Base-by-base conservation (phyloP, 805 yeast genomes). In the Suhomyces kilbournensis region DNA sequence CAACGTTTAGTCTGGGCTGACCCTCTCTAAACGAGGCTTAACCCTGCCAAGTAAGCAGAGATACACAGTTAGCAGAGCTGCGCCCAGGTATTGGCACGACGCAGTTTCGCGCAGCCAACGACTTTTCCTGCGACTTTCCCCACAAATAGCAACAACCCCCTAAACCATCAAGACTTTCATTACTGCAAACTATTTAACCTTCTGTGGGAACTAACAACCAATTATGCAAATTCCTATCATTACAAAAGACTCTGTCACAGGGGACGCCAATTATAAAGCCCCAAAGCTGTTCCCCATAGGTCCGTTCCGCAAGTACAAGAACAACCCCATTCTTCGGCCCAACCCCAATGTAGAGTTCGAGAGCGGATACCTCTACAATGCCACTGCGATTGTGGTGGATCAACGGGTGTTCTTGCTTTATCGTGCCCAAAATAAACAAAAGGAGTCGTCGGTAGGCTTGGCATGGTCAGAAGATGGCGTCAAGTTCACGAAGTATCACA, bases 381-480 rank as follows among this genome's bases (percentile, higher is more conserved):
- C 78, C 15, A 61, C 75, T 1, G 78, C 78, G 1, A 72, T 74
- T 12, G 78, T 74, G 19, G 57, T 73, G 6, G 75, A 67, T 35
- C 67, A 68, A 39, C 64, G 59, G 48, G 77, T 74, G 7, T 71
- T 61, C 50, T 55, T 74, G 44, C 58, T 74, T 15, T 74, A 74
- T 52, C 55, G 78, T 19, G 78, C 77, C 14, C 78, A 74, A 50
- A 68, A 70, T 54, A 60, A 53, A 38, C 63, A 64, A 2, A 66
- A 67, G 53, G 61, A 59, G 25, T 71, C 75, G 35, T 56, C 70
- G 1, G 65, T 74, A 2, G 78, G 78, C 0, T 52, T 74, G 23
- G 78, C 78, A 3, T 73, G 77, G 76, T 70, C 72, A 34, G 56
- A 57, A 0, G 77, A 74, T 54, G 78, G 78, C 0, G 61, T 60